Conservation (phyloP, 2,329 filamentous ascomycete species). For the Neofusicoccum sp. region DNA sequence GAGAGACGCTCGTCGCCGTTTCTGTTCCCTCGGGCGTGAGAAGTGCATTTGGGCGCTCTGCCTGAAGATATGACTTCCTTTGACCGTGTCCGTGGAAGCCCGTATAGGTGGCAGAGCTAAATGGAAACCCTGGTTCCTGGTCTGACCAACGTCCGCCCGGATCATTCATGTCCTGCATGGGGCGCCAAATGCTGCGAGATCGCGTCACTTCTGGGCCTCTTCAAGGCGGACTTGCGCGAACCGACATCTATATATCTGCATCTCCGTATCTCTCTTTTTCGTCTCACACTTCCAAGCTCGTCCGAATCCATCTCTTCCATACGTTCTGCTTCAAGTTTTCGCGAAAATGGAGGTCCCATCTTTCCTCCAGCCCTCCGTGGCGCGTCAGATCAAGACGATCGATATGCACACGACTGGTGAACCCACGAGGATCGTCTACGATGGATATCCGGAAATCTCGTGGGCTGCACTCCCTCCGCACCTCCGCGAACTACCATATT, state of each 20-base stretch:
- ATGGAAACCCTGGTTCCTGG: not conserved
- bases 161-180: not conserved
- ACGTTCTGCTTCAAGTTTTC: not conserved
- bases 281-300: not conserved
- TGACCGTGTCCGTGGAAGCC: not conserved
- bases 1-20: not conserved
- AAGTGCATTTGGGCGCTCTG: not conserved
- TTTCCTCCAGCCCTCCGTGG: not conserved
- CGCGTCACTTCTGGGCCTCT: not conserved
- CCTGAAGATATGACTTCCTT: not conserved
- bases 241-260: not conserved
- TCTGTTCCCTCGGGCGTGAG: not conserved
- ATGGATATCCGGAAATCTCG: conserved; percentile 39
- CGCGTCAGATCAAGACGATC: conserved; percentile 17
- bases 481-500: not conserved
- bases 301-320: not conserved
- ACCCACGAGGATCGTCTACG: conserved; percentile 48
- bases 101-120: not conserved
- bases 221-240: not conserved
- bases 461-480: conserved; percentile 7
- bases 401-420: conserved; percentile 51
- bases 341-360: not conserved
- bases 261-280: not conserved
- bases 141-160: not conserved
- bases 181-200: not conserved